Base-by-base conservation (phyloP, 345 rosid species). In the Sisymbrium altissimum region DNA sequence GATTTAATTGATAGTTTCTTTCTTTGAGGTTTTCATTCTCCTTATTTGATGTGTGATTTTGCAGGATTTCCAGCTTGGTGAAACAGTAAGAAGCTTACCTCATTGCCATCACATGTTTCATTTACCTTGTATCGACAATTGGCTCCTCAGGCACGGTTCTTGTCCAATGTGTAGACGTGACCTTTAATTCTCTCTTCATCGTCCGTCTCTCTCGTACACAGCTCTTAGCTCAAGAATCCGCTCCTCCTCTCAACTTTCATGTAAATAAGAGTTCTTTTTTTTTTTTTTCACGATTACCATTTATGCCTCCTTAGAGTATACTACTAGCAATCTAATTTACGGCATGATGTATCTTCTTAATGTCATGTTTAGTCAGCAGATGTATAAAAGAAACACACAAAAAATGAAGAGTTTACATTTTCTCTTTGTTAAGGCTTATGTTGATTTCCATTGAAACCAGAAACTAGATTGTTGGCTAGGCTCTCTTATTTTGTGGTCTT, bases 71-170 rank as follows among this genome's bases (percentile, higher is more conserved):
- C 98, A 88, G 79, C 82, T 90, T 0, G 89, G 91, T 25, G 97
- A 95, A 84, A 92, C 86, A 0, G 92, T 83, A n/a, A 84, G 99
- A 80, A 84, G 86, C 73, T 83, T 95, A 84, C 99, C 99, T 48
- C 89, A 87, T 21, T 95, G 99, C 75, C 97, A 92, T 77, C 98
- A 88, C 87, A 83, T 92, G 97, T 95, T 95, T 81, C 99, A 95
- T 77, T 85, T 87, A 44, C 92, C 93, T 10, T 90, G 99, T 88
- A 95, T 90, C 72, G 97, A 95, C 80, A 90, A 87, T 78, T 95
- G 99, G 99, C 92, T 95, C 45, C 83, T 85, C 3, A 81, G 81
- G 69, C 97, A 90, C 43, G 92, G 86, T 23, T 95, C 97, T 43
- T 95, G 96, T 75, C 99, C 99, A 0, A 67, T 95, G 39, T 95